Base-by-base conservation (phyloP, 2,329 filamentous ascomycete species). In the Cytospora leucostoma region DNA sequence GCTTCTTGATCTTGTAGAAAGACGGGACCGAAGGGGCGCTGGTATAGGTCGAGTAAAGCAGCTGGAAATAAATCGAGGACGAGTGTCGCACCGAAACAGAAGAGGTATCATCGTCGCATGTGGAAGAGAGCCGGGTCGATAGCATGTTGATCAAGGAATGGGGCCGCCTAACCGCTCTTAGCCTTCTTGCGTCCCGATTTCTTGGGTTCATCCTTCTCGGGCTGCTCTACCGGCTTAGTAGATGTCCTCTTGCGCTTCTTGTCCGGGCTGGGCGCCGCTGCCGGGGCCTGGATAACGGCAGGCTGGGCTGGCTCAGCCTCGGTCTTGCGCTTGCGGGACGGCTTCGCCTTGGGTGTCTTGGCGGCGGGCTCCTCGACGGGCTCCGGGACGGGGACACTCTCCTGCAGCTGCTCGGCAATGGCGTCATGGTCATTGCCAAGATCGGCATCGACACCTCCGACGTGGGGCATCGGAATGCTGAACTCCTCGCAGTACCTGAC, bases 161-260 rank as follows among this genome's bases (percentile, higher is more conserved):
- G 68, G 62, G 68, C 66, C 66, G 65, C 70, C 68, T 72, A 75
- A 67, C 71, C 70, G 70, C 71, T 74, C 72, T 77, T 78, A 78
- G 77, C 79, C 82, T 86, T 86, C 81, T 85, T 86, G 72, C 82
- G 82, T 68, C 78, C 79, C 60, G 81, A 83, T 78, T 85, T 85
- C 80, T 85, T 85, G 66, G 82, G 81, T 72, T 87, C 84, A 71
- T 86, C 84, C 68, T 76, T 75, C 63, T 81, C 76, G 63, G 76
- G 73, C 64, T 85, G 83, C 34, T 76, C 76, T 49, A 78, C 81
- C 79, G 65, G 65, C 65, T 66, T 66, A 52, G 87, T 87, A 69
- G 82, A 84, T 11, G 78, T 77, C 64, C 85, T 78, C 75, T 87
- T 83, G 69, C 85, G 80, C 83, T 88, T 88, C 80, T 86, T 85